Percentiles rank a stretch among this genome's conserved stretches.
Conservation (phyloP, 352 stramenopile species). For the Phytophthora sojae region DNA sequence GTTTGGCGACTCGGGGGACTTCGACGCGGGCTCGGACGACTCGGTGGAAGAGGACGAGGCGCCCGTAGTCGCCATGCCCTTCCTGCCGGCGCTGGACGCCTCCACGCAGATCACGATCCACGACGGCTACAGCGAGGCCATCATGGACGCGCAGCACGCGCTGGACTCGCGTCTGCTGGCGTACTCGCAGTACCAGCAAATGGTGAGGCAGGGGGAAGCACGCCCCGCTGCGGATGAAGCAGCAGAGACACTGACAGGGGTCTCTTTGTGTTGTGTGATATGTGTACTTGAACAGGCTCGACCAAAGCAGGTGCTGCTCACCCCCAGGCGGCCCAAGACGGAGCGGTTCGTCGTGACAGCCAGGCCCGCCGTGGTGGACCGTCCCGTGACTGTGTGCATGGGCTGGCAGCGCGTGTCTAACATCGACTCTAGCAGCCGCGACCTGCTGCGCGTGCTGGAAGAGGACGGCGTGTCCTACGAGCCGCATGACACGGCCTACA, state of each 20-base stretch:
- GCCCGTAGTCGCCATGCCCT: slow-evolving; percentile 62
- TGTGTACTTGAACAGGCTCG: slow-evolving; percentile 40
- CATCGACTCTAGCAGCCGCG: slow-evolving; percentile 75
- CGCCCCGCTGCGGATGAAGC: not conserved
- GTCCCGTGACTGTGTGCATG: slow-evolving; percentile 86
- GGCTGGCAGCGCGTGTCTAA: slow-evolving; percentile 84
- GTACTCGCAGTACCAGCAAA: slow-evolving; percentile 88
- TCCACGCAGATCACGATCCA: slow-evolving; percentile 89
- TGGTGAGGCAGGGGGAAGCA: slow-evolving; percentile 40
- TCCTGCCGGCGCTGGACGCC: slow-evolving; percentile 77
- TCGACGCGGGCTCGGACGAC: slow-evolving; percentile 38
- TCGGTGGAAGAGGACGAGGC: slow-evolving; percentile 62
- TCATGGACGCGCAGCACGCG: slow-evolving; percentile 74
- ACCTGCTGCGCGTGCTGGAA: slow-evolving; percentile 79
- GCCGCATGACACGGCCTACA: slow-evolving; percentile 89
- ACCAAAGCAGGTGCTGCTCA: slow-evolving; percentile 70
- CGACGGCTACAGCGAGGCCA: slow-evolving; percentile 82
- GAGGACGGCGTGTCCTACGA: slow-evolving; percentile 88
- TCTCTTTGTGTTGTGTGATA: slow-evolving; percentile 7
- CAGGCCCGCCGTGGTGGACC: slow-evolving; percentile 71
- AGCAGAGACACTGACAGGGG: not conserved
- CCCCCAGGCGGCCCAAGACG: slow-evolving; percentile 54
- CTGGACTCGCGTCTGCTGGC: slow-evolving; percentile 82
- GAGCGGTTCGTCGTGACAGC: slow-evolving; percentile 66
- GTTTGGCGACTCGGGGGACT: slow-evolving; percentile 43